Conservation (phyloP, 2,329 filamentous ascomycete genomes). For the Diaporthe sp. region DNA sequence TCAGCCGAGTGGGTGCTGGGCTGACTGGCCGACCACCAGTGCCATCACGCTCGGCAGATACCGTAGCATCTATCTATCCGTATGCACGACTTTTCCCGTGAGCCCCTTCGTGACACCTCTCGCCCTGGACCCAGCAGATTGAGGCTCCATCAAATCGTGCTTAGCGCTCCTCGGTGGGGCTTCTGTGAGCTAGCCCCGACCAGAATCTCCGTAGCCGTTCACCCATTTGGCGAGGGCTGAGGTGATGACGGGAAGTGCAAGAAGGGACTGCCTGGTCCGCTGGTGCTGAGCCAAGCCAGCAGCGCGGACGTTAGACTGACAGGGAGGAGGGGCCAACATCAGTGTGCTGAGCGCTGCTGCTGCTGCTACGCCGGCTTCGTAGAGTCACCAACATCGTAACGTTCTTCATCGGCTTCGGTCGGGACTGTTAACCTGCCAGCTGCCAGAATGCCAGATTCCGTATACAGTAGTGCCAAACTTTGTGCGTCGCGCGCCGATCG, state of each 20-base stretch:
- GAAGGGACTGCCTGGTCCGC: not conserved
- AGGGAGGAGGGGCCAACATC: not conserved
- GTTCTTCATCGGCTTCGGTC: not conserved
- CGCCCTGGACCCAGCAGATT: slow-evolving; percentile 25
- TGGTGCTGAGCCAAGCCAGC: not conserved
- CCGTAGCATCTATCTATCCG: slow-evolving; percentile 27
- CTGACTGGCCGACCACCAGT: slow-evolving; percentile 5
- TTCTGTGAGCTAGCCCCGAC: not conserved
- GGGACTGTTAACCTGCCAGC: not conserved
- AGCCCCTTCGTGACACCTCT: not conserved
- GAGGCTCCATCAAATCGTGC: slow-evolving; percentile 27
- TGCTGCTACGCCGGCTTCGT: not conserved
- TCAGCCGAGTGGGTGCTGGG: slow-evolving; percentile 2
- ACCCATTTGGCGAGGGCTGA: not conserved
- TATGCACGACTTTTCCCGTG: slow-evolving; percentile 4
- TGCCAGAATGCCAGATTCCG: slow-evolving; percentile 15
- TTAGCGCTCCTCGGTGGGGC: slow-evolving; percentile 17
- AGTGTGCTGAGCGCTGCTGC: not conserved
- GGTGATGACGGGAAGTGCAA: not conserved
- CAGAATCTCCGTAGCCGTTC: slow-evolving; percentile 8
- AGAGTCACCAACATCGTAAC: not conserved
- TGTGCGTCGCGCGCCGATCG: slow-evolving; percentile 8
- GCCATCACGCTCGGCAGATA: slow-evolving; percentile 17
- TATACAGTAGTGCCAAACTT: slow-evolving; percentile 7
- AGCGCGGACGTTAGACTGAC: not conserved